Conservation (phyloP, 208 protist species). For the Leishmania martiniquensis region DNA sequence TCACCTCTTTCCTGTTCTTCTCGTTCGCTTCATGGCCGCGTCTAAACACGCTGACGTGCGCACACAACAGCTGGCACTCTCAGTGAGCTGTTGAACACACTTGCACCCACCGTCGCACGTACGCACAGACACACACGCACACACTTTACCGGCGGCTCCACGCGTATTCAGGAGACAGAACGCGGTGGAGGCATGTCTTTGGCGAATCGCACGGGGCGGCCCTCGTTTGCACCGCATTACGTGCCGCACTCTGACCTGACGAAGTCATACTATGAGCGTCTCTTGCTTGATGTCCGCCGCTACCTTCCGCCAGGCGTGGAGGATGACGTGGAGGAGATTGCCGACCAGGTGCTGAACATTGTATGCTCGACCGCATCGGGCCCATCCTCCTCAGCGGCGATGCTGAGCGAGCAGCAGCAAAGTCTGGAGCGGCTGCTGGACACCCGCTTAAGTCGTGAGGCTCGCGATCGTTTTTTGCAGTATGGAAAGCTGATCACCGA, state of each 20-base stretch:
- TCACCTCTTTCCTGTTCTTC: background rate
- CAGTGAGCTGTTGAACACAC: too few relatives aligned
- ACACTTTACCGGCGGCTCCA: background rate
- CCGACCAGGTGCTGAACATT: constrained; percentile 73
- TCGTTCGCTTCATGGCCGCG: background rate
- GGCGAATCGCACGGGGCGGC: constrained; percentile 3
- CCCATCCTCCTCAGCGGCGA: constrained; percentile 22
- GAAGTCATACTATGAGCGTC: constrained; percentile 75
- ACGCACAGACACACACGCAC: background rate
- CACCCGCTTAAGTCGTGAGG: constrained; percentile 61
- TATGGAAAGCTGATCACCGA: constrained; percentile 85
- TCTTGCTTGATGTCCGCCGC: constrained; percentile 77
- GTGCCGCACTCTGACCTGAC: constrained; percentile 79
- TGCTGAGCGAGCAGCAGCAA: constrained; percentile 48
- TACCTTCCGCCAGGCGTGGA: constrained; percentile 79
- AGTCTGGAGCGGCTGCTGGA: constrained; percentile 74
- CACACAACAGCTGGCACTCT: background rate
- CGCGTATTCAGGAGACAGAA: background rate
- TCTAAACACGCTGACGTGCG: background rate
- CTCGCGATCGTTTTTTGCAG: constrained; percentile 60
- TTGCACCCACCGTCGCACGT: too few relatives aligned
- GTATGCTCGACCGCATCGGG: constrained; percentile 42
- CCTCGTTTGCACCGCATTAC: constrained; percentile 47
- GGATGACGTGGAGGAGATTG: constrained; percentile 80
- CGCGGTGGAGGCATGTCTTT: constrained; percentile 22